Base-by-base conservation (phyloP, 2,329 filamentous ascomycete genomes). In the Xylaria sp. region DNA sequence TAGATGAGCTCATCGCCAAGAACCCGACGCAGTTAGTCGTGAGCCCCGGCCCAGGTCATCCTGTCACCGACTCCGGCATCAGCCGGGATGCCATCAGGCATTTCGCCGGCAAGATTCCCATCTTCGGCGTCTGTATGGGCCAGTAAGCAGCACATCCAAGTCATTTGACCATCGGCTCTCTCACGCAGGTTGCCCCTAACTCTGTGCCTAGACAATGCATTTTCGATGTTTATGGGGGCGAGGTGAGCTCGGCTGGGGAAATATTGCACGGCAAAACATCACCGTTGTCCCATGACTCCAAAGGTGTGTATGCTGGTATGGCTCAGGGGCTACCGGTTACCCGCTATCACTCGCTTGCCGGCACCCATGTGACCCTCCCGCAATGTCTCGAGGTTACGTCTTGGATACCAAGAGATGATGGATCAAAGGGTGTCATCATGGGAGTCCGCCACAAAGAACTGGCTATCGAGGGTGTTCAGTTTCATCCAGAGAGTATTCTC, bases 71-170 rank as follows among this genome's bases (percentile, higher is more conserved):
- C 79, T 94, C 95, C 19, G 96, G 95, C 60, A 87, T 99, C 73
- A 97, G 94, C 78, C 92, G 92, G 74, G 92, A 92, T 78, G 94
- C 92, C 43, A 97, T 99, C 73, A 84, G 88, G 71, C 84, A 97
- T 77, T 99, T 98, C 77, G 88, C 90, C 31, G 95, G 95, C 69
- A 98, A 97, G 79, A 92, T 99, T 51, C 95, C 95, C 11, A 88
- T 99, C 14, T 87, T 99, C 55, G 95, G 95, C n/a, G 95, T 99
- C 31, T 99, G 95, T 75, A 98, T 99, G 94, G 95, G 95, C 70
- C 90, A 97, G 88, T 91, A 78, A 83, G 88, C 85, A 35, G 49
- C 12, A 28, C 33, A n/a, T n/a, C 46, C 53, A 4, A 42, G 35
- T 11, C 14, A n/a, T 17, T 28, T 19, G 17, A 47, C 14, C 25